phyloP scores from a whole-genome alignment of 2,329 filamentous ascomycete species.

The Xylariaceae sp. region DNA sequence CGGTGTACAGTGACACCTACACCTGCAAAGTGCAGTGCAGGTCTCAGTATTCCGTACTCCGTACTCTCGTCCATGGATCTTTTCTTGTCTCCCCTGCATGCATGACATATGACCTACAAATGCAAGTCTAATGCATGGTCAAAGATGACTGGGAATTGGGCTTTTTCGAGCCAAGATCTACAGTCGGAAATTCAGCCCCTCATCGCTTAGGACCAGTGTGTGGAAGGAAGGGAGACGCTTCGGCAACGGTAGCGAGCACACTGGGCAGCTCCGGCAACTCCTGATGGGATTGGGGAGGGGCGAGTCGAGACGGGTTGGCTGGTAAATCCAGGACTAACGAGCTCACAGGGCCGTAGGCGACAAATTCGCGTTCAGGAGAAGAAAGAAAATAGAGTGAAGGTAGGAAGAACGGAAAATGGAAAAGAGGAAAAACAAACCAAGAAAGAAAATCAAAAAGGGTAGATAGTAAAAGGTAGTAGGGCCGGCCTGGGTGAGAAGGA shows the following conservation, averaged over 20 bases:
- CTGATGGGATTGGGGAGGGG: too few species aligned
- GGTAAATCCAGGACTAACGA: background rate
- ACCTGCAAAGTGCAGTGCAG: background rate
- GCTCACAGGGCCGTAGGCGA: background rate
- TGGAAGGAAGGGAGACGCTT: slow-evolving; percentile 2
- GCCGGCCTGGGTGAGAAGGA: slow-evolving; percentile 1
- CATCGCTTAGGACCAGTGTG: slow-evolving; percentile 3
- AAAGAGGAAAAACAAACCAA: background rate
- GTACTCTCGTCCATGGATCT: slow-evolving; percentile 11
- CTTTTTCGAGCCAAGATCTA: slow-evolving; percentile 15
- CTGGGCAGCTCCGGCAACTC: too few species aligned
- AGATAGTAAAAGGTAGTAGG: too few species aligned
- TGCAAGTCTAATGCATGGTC: slow-evolving; percentile 17
- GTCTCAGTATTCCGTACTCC: background rate
- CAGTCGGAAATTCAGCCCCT: slow-evolving; percentile 8
- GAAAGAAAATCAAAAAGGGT: background rate
- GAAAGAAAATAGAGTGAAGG: background rate
- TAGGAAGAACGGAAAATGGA: background rate
- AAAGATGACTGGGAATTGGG: slow-evolving; percentile 15
- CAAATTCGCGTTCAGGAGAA: background rate
- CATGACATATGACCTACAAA: slow-evolving; percentile 15
- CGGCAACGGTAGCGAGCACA: too few species aligned
- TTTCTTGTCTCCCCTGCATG: slow-evolving; percentile 19
- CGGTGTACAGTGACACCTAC: background rate
- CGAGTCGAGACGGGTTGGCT: too few species aligned